These are phyloP conservation scores for Suhomyces bribrorum DNA, from an alignment of 1,139 yeast genomes.

Conservation along the genomic window DNA sequence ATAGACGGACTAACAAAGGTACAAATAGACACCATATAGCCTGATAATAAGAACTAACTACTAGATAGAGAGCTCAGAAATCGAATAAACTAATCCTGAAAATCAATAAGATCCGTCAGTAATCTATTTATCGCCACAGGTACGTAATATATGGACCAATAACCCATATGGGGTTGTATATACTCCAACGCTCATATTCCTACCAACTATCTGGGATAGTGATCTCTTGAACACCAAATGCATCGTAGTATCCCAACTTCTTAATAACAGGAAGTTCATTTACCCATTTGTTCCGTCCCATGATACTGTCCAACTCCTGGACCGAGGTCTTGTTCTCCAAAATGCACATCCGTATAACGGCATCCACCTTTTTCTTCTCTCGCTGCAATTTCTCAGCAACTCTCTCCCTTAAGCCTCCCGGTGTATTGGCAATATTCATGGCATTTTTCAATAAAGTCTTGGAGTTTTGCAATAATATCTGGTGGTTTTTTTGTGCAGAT, in stretches of 20 bases:
- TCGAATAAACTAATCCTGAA: too few species aligned
- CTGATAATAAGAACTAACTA: too few species aligned
- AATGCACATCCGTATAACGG: constrained; percentile 47
- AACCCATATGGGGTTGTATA: too few species aligned
- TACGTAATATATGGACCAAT: too few species aligned
- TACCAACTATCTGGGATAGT: constrained; percentile 1
- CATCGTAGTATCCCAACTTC: constrained; percentile 32
- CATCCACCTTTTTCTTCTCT: constrained; percentile 45
- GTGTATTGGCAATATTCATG: constrained; percentile 43
- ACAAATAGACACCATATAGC: too few species aligned
- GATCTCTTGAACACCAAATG: constrained; percentile 20
- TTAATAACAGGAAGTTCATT: constrained; percentile 27
- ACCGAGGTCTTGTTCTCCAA: constrained; percentile 39
- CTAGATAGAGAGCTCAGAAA: too few species aligned
- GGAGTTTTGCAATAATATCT: constrained; percentile 38
- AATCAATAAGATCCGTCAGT: too few species aligned
- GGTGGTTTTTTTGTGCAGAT: constrained; percentile 30
- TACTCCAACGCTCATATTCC: background rate
- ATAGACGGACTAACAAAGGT: too few species aligned
- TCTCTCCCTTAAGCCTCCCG: constrained; percentile 55
- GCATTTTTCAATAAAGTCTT: constrained; percentile 49
- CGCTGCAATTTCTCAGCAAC: constrained; percentile 44
- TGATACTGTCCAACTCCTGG: constrained; percentile 39
- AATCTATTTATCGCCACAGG: too few species aligned
- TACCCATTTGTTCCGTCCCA: constrained; percentile 39